Evolutionary conservation across 768 basidiomycete genomes (phyloP).

Genomic region (Mycena latifolia): DNA sequence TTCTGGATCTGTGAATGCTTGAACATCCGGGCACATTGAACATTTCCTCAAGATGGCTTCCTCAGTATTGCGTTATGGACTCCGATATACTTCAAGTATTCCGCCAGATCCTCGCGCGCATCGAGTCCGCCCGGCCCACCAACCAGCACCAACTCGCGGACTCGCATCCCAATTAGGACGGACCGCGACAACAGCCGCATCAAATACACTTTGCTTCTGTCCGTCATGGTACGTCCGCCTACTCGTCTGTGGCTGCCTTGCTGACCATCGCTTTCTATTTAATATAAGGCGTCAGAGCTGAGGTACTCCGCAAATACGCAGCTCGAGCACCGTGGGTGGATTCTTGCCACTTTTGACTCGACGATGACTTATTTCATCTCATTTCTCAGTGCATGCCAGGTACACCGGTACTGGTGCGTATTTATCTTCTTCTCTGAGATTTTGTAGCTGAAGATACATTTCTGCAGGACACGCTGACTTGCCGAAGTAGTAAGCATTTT

Average conservation of each 20-base stretch:
- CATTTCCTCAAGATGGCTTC: too few relatives aligned
- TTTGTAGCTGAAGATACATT: conserved; percentile 24
- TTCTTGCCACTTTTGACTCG: background rate
- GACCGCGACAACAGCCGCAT: too few relatives aligned
- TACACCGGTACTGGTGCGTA: conserved; percentile 93
- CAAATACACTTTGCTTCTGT: background rate
- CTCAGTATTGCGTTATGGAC: too few relatives aligned
- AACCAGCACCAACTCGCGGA: too few relatives aligned
- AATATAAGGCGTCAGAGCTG: conserved; percentile 87
- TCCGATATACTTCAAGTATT: too few relatives aligned
- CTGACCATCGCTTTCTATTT: background rate
- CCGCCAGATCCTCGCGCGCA: too few relatives aligned
- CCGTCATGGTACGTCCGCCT: background rate
- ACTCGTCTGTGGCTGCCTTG: background rate
- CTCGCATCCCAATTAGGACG: too few relatives aligned
- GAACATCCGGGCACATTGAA: too few relatives aligned
- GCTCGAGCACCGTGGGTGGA: conserved; percentile 86
- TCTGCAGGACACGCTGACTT: conserved; percentile 92
- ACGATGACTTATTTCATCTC: conserved; percentile 20
- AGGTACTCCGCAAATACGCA: conserved; percentile 98
- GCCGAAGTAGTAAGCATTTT: conserved; percentile 86
- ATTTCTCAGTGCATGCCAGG: conserved; percentile 85
- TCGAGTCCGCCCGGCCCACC: too few relatives aligned
- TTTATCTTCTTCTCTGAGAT: background rate
- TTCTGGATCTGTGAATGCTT: too few relatives aligned